Evolutionary conservation across 1,284 basidiomycete genomes (phyloP), one percentile per base, ranked within the genome.

Genomic region (Thecaphora frezii): DNA sequence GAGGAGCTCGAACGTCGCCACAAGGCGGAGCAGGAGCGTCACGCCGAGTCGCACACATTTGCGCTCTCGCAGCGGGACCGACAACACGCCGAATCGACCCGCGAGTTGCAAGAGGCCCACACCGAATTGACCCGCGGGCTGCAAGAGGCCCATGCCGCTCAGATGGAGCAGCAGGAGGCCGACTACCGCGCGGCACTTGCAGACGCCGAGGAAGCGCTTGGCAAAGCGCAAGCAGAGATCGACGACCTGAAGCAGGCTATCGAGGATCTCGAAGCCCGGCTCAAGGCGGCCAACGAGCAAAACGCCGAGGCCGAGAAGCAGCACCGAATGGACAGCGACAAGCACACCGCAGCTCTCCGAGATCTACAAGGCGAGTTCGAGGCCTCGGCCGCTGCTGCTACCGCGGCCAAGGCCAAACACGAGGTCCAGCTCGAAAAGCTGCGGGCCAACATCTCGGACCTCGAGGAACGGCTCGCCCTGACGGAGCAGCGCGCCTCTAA

Each of bases 301-400:
- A 8, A 8, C 5, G 69, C 62, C 5, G 62, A 66, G 44, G 59
- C 62, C 12, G 39, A 57, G 46, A 62, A 69, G 41, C 61, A 68
- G 46, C 55, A 57, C 30, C 50, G 54, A 37, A 44, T 52, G 28
- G 61, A 62, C n/a, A 43, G 54, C 1, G 56, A 66, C 37, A 59
- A 60, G 8, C 49, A 66, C 13, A 51, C 56, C 19, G 13, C 66
- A 10, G 57, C 58, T 13, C 48, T 58, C 45, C n/a, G n/a, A n/a
- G n/a, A n/a, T n/a, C n/a, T n/a, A n/a, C n/a, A n/a, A n/a, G 69
- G 66, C 46, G 62, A 71, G 21, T 54, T 58, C 21, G 54, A 69
- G 45, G 58, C 65, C 41, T 48, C 58, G 37, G 60, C 54, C 25
- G 49, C 51, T 7, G 28, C 28, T 14, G 28, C 14, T 30, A 14